Conservation (phyloP, 2,329 filamentous ascomycete species). For the Colletotrichum melonis region DNA sequence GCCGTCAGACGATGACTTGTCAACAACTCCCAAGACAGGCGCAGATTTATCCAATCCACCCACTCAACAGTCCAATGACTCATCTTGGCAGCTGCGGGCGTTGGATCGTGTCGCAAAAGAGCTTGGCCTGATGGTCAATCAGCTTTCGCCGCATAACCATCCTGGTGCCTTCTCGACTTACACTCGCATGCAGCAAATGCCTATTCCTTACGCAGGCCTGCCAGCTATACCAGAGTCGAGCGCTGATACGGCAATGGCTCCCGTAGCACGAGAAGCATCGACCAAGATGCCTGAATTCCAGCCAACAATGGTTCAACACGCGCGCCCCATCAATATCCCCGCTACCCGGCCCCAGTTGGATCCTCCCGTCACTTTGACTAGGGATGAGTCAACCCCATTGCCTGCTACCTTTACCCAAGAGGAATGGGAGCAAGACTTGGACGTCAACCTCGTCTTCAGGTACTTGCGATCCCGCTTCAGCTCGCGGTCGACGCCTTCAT, state of each 20-base stretch:
- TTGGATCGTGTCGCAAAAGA: conserved; percentile 89
- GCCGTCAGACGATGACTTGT: conserved; percentile 62
- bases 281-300: conserved; percentile 58
- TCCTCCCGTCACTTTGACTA: conserved; percentile 10
- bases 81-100: conserved; percentile 79
- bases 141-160: conserved; percentile 77
- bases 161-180: conserved; percentile 92
- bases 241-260: conserved; percentile 41
- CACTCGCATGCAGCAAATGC: conserved; percentile 69
- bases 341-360: conserved; percentile 41
- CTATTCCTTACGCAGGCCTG: conserved; percentile 83
- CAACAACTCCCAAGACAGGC: conserved; percentile 57
- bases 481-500: conserved; percentile 56
- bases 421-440: conserved; percentile 94
- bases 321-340: conserved; percentile 51
- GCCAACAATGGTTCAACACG: conserved; percentile 55
- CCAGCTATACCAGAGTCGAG: conserved; percentile 69
- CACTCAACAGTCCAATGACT: conserved; percentile 49
- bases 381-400: conserved; percentile 28
- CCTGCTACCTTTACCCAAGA: conserved; percentile 68
- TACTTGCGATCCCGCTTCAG: conserved; percentile 84
- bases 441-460: conserved; percentile 90
- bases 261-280: conserved; percentile 62
- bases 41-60: conserved; percentile 39
- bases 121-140: conserved; percentile 84